phyloP scores from a whole-genome alignment of 306 rosid species.

The Myrica gale region DNA sequence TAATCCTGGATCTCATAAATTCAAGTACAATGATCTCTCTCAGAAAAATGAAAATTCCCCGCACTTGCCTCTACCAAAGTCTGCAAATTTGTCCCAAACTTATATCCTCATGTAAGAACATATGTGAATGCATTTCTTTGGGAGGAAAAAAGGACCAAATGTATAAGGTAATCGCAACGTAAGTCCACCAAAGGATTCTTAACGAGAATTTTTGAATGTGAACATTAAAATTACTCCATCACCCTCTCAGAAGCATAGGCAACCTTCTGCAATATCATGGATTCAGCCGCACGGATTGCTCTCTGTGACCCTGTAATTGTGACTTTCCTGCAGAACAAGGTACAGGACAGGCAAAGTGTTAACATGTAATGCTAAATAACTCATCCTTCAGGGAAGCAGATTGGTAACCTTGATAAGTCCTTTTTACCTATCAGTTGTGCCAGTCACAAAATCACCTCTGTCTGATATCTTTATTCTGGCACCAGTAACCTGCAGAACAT shows the following conservation, averaged over 20 bases:
- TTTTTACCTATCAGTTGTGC: slow-evolving; percentile 87
- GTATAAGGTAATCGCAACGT: slow-evolving; percentile 40
- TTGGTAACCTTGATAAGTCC: background rate
- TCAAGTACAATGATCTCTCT: slow-evolving; percentile 34
- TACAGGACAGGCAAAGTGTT: slow-evolving; percentile 5
- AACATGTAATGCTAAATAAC: background rate
- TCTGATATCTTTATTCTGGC: slow-evolving; percentile 99
- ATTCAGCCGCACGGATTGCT: slow-evolving; percentile 77
- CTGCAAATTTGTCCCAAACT: slow-evolving; percentile 33
- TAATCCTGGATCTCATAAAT: slow-evolving; percentile 36
- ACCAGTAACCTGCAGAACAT: slow-evolving; percentile 68
- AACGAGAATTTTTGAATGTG: slow-evolving; percentile 25
- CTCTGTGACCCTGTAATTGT: slow-evolving; percentile 97
- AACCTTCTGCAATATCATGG: slow-evolving; percentile 95
- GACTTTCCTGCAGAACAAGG: slow-evolving; percentile 70
- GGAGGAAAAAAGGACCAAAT: slow-evolving; percentile 35
- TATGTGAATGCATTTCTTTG: slow-evolving; percentile 36
- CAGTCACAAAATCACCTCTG: slow-evolving; percentile 93
- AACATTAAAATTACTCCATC: slow-evolving; percentile 40
- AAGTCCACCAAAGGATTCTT: slow-evolving; percentile 39
- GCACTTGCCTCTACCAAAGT: slow-evolving; percentile 44
- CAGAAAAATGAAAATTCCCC: slow-evolving; percentile 32
- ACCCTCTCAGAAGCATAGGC: slow-evolving; percentile 83
- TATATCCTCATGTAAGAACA: slow-evolving; percentile 35
- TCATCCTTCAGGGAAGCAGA: slow-evolving; percentile 11